Percentiles rank a stretch among this genome's conserved stretches.
Evolutionary conservation across 208 protist genomes (phyloP).

Genomic region (Crithidia sp.): DNA sequence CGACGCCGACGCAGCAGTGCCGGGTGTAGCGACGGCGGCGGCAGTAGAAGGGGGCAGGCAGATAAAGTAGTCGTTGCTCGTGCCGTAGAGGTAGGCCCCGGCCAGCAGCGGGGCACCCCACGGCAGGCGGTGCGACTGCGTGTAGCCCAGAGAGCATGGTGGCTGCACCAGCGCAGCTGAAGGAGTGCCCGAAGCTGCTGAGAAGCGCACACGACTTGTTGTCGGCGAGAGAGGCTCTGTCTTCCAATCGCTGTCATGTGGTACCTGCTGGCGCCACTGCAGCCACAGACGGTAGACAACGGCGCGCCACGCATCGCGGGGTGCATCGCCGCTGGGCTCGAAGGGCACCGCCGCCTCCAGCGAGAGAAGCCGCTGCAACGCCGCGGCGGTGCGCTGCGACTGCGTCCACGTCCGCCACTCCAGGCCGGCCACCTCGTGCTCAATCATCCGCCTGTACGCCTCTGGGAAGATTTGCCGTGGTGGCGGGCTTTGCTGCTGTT

Average conservation of each 20-base stretch:
- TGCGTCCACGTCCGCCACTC: conserved; percentile 79
- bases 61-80: conserved; percentile 81
- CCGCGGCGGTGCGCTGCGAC: conserved; percentile 64
- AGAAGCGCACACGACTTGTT: too few species aligned
- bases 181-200: too few species aligned
- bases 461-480: conserved; percentile 1
- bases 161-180: too few species aligned
- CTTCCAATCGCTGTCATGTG: not conserved
- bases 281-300: conserved; percentile 49
- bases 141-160: not conserved
- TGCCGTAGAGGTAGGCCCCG: conserved; percentile 61
- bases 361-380: conserved; percentile 71
- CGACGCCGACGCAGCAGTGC: conserved; percentile 3
- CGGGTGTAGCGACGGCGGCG: not conserved
- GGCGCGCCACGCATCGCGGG: conserved; percentile 31
- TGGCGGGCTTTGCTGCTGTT: not conserved
- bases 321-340: conserved; percentile 17
- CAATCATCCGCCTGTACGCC: conserved; percentile 32
- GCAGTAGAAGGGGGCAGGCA: conserved; percentile 24
- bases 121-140: conserved; percentile 25
- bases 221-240: too few species aligned
- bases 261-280: conserved; percentile 31
- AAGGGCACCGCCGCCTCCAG: conserved; percentile 80
- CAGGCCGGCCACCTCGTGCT: conserved; percentile 61
- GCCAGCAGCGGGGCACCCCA: conserved; percentile 73